These are phyloP conservation scores for Crataegus laevigata DNA, from an alignment of 306 rosid genomes.

Conservation along the genomic window DNA sequence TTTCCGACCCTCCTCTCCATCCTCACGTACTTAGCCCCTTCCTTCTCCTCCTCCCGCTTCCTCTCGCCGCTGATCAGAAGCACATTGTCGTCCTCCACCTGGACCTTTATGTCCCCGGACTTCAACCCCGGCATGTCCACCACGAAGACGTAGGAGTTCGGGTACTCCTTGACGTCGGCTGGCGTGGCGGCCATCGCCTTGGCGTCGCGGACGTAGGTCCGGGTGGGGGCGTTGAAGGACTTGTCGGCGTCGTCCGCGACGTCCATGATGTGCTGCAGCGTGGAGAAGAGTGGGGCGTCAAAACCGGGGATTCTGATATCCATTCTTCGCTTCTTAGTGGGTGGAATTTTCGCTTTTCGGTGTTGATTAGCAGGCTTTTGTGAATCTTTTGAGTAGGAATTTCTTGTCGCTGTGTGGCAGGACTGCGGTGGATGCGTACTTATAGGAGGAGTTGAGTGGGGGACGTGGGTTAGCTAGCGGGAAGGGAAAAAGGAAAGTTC, in stretches of 20 bases:
- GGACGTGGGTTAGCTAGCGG: neutral
- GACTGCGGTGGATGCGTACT: neutral
- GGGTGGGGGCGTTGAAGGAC: constrained; percentile 48
- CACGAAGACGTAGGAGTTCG: constrained; percentile 54
- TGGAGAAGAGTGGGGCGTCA: constrained; percentile 54
- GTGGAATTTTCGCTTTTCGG: neutral
- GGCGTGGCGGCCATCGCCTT: constrained; percentile 90
- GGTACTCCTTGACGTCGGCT: constrained; percentile 71
- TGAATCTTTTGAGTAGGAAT: neutral
- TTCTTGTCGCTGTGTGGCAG: too few species aligned
- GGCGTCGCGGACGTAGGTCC: constrained; percentile 65
- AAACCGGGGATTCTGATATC: constrained; percentile 58
- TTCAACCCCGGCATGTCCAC: constrained; percentile 93
- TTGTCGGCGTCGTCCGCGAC: constrained; percentile 42
- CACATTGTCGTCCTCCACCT: constrained; percentile 79
- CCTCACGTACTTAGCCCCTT: constrained; percentile 59
- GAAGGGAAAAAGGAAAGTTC: constrained; percentile 13
- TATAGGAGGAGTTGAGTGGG: neutral
- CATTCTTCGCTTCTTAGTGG: constrained; percentile 29
- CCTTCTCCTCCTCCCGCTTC: constrained; percentile 86
- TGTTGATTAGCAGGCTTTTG: neutral
- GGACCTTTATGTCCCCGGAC: constrained; percentile 80
- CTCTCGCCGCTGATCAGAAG: constrained; percentile 76
- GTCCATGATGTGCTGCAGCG: constrained; percentile 57
- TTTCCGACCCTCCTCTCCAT: constrained; percentile 90